phyloP scores from a whole-genome alignment of 768 basidiomycete species.

The Phaffia australis region DNA sequence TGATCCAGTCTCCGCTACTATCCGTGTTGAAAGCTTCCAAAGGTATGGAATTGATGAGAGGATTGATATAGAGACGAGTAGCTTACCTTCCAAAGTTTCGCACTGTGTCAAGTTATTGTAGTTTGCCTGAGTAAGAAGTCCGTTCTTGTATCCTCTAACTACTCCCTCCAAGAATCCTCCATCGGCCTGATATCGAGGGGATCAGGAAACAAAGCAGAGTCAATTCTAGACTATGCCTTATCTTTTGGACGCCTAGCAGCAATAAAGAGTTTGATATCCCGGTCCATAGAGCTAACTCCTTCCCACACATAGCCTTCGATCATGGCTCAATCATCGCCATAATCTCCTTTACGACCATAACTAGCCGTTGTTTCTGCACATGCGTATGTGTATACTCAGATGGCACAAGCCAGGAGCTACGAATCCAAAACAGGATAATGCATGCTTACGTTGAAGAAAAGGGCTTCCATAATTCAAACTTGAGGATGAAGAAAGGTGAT shows the following conservation, averaged over 20 bases:
- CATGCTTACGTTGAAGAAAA: conserved; percentile 69
- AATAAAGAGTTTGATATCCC: conserved; percentile 12
- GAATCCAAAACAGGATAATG: conserved; percentile 15
- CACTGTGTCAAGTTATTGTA: conserved; percentile 93
- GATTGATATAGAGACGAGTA: neutral
- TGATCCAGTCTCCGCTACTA: too few relatives aligned
- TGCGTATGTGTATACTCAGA: conserved; percentile 60
- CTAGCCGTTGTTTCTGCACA: conserved; percentile 43
- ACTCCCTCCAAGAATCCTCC: conserved; percentile 43
- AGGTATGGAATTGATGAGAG: neutral
- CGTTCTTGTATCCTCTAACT: conserved; percentile 79
- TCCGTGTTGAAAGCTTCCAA: too few relatives aligned
- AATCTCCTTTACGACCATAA: neutral
- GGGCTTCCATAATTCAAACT: conserved; percentile 56
- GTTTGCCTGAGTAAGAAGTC: conserved; percentile 75
- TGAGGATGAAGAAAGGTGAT: neutral
- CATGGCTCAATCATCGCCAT: neutral
- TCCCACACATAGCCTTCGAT: conserved; percentile 8
- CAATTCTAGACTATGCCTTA: neutral
- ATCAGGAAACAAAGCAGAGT: conserved; percentile 30
- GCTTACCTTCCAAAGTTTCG: conserved; percentile 84
- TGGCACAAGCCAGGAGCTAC: conserved; percentile 47
- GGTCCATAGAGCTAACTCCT: conserved; percentile 21
- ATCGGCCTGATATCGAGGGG: conserved; percentile 37
- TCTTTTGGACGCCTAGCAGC: neutral